Evolutionary conservation across 164 flowering plant genomes (phyloP), one percentile per base, ranked within the genome.

Genomic region (Echeveria elegans): DNA sequence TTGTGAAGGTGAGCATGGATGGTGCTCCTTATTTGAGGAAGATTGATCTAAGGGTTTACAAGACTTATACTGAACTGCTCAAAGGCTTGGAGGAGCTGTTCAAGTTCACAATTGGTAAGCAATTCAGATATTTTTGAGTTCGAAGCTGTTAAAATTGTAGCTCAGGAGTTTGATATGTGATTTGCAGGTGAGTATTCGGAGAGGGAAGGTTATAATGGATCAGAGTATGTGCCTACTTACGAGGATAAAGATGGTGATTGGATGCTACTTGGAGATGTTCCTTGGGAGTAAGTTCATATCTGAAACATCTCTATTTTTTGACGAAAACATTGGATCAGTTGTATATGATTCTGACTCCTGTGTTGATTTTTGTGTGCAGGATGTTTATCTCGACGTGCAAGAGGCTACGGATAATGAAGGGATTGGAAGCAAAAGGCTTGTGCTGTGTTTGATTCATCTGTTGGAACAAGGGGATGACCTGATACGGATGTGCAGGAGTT

Each of bases 191-290:
- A 76, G 48, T 87, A 80, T 65, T 84, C 84, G 30, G 92, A 85
- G 69, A 78, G 81, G 68, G 92, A 87, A 69, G 90, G 90, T 1
- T 89, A 82, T 66, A 80, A 79, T 67, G 88, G 88, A 64, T 83
- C 88, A 53, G 89, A 90, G 2, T 81, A 73, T 74, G 83, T 71
- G 31, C 95, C 88, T 14, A 86, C 92, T 36, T 90, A 90, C 62
- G 92, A 90, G 78, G 96, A 90, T 67, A 90, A 88, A 75, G 96
- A 90, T 69, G 89, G 94, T n/a, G 96, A 90, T 36, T 90, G 94
- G 96, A 90, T 88, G 94, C 78, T 90, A 12, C 88, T 83, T 68
- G 93, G 96, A 62, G 96, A 89, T 82, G 96, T 89, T 68, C 96
- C 96, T 47, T 90, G 96, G 96, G 82, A 79, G 79, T 81, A 79